Base-by-base conservation (phyloP, 805 yeast species). In the Myxozyma lipomycoides region DNA sequence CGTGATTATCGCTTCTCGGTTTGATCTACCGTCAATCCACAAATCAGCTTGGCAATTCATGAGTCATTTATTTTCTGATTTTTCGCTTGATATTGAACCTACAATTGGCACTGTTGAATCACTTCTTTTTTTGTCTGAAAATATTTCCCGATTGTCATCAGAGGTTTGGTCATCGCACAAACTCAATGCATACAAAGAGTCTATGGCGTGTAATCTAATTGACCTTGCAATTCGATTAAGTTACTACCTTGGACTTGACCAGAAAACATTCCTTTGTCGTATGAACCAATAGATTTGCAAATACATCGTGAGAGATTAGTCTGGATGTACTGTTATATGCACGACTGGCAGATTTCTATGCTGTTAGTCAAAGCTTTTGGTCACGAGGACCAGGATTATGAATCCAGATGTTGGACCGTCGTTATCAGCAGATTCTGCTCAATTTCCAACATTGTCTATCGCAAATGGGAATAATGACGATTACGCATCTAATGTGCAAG, bases 291-390 rank as follows among this genome's bases (percentile, higher is more conserved):
- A n/a, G n/a, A n/a, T n/a, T n/a, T n/a, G n/a, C n/a, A n/a, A n/a
- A n/a, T n/a, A n/a, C n/a, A n/a, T n/a, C n/a, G n/a, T n/a, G n/a
- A n/a, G n/a, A n/a, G n/a, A n/a, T n/a, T n/a, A n/a, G n/a, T n/a
- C n/a, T n/a, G n/a, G n/a, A n/a, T n/a, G n/a, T n/a, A n/a, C n/a
- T n/a, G n/a, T n/a, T n/a, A n/a, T n/a, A n/a, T n/a, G n/a, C n/a
- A n/a, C n/a, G n/a, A n/a, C n/a, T n/a, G n/a, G n/a, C n/a, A n/a
- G n/a, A n/a, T n/a, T n/a, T n/a, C n/a, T n/a, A n/a, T 60, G 22
- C 45, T 62, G n/a, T 59, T 1, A 62, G 63, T 2, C 50, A 59
- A 39, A 58, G 61, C 22, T 60, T 59, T 36, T 54, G 63, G 62
- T 51, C 56, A 23, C 51, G 62, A 1, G 63, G 62, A 4, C 62